Base-by-base conservation (phyloP, 1,139 yeast genomes). In the Tardiomyces digboiensis region DNA sequence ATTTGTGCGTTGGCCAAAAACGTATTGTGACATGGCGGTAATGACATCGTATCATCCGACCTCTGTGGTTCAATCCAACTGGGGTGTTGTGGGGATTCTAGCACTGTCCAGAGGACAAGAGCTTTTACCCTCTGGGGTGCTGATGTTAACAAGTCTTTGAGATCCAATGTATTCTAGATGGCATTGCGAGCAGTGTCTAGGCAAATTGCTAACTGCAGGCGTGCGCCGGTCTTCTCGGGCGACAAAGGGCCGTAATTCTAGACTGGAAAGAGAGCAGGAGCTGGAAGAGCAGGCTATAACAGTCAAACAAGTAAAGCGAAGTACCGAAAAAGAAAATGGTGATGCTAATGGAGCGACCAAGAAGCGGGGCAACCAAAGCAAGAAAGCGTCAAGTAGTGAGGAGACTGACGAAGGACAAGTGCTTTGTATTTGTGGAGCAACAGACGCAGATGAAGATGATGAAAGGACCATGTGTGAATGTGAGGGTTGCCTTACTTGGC, bases 401-500 rank as follows among this genome's bases (percentile, higher is more conserved):
- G 57, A 57, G 38, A 66, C 64, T 14, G 71, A 57, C n/a, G 72
- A 62, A 20, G 76, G 71, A n/a, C 71, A 66, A 21, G 83, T 82
- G 5, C 66, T 78, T 33, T 85, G 95, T 59, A 75, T 72, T n/a
- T 80, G 82, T 53, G 76, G 71, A 13, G 80, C 77, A 49, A 80
- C 75, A 53, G 68, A 78, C 50, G 83, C 72, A 46, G 80, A 72
- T 1, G 75, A 72, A 5, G 88, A 81, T 49, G 68, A 70, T 19
- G 71, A 74, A 19, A 79, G 84, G 6, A 71, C 74, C 29, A 83
- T 85, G 89, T 77, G 83, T 29, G 85, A 82, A 57, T 87, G 96
- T 63, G 95, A 83, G 45, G 57, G 65, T 19, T 87, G 96, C 60
- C 64, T 72, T 44, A 78, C 87, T 12, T 87, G 96, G 96, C 96